Evolutionary conservation across 2,329 filamentous ascomycete species (phyloP).

Genomic region (Ascochyta koolunga): DNA sequence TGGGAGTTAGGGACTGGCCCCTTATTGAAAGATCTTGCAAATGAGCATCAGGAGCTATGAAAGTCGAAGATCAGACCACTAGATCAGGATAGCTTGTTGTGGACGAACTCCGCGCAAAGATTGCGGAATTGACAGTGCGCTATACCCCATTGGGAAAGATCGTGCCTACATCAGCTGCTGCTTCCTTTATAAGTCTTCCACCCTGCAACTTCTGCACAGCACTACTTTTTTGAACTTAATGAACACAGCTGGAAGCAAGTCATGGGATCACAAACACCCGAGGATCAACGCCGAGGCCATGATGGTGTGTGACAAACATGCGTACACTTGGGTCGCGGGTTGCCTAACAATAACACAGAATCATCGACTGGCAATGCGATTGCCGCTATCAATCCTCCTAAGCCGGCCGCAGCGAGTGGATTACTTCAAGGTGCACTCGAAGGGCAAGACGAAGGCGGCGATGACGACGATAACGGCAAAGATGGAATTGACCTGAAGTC

Average conservation of each 20-base stretch:
- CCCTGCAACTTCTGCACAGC: not conserved
- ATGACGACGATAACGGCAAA: conserved; percentile 55
- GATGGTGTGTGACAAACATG: conserved; percentile 31
- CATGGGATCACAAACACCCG: conserved; percentile 50
- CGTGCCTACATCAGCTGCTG: not conserved
- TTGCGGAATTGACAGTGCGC: conserved; percentile 2
- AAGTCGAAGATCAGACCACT: too few species aligned
- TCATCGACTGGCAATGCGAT: conserved; percentile 32
- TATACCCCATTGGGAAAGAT: not conserved
- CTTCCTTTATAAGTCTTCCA: not conserved
- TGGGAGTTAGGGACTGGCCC: not conserved
- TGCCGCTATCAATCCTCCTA: conserved; percentile 41
- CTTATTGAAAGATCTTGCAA: not conserved
- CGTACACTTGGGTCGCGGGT: not conserved
- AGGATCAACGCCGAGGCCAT: conserved; percentile 41
- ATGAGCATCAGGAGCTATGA: conserved; percentile 5
- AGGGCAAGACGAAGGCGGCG: conserved; percentile 55
- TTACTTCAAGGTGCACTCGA: conserved; percentile 47
- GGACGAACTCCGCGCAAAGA: not conserved
- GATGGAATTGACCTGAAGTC: conserved; percentile 41
- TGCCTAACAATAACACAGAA: conserved; percentile 30
- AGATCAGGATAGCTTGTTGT: not conserved
- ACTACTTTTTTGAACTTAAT: not conserved
- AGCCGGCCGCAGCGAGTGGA: conserved; percentile 43
- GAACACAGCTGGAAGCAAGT: not conserved